These are phyloP conservation scores for Alternaria ventricosa DNA, from an alignment of 2,329 filamentous ascomycete genomes.

Conservation along the genomic window DNA sequence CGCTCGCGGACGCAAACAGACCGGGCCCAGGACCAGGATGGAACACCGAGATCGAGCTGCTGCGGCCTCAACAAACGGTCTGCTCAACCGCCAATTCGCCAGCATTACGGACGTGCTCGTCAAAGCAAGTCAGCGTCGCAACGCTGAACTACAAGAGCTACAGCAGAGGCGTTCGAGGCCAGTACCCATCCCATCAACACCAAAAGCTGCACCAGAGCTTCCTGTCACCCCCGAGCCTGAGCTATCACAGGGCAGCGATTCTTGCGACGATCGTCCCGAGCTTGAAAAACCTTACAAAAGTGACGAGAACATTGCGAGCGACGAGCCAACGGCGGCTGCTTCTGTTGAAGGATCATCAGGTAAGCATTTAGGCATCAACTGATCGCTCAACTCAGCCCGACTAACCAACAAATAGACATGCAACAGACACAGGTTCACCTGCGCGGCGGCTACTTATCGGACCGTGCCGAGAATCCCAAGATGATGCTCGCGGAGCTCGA, in stretches of 20 bases:
- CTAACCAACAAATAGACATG: background rate
- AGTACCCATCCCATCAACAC: background rate
- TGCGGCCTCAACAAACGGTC: background rate
- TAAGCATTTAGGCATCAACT: background rate
- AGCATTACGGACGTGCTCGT: conserved; percentile 24
- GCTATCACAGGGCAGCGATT: background rate
- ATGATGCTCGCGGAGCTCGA: conserved; percentile 14
- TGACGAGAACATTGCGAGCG: background rate
- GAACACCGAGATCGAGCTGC: background rate
- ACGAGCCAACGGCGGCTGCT: background rate
- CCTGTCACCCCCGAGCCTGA: background rate
- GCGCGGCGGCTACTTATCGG: background rate
- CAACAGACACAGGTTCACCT: background rate
- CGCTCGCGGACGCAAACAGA: background rate
- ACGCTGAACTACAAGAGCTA: conserved; percentile 9
- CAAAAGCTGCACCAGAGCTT: background rate
- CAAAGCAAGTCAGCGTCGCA: conserved; percentile 20
- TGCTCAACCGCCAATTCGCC: conserved; percentile 23
- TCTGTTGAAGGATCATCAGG: background rate
- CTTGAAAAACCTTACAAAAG: background rate
- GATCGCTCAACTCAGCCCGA: background rate
- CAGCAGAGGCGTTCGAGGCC: background rate
- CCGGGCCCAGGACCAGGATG: conserved; percentile 1
- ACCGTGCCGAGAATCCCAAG: background rate
- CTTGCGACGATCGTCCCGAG: background rate